Base-by-base conservation (phyloP, 2,329 filamentous ascomycete genomes). In the Fusarium goolgardi region DNA sequence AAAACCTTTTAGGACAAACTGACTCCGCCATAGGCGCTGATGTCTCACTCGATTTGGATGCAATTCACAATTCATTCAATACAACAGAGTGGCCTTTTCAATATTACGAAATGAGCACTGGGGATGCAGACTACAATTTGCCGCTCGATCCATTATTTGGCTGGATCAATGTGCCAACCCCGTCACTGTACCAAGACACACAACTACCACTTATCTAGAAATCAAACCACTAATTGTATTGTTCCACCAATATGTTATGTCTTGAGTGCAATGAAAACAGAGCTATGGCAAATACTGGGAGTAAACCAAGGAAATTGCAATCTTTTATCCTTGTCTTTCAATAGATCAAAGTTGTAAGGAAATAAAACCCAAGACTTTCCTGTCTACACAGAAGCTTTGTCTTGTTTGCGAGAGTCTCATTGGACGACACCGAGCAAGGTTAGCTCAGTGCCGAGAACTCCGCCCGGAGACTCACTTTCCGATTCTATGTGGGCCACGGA, bases 161-260 rank as follows among this genome's bases (percentile, higher is more conserved):
- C 2, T 62, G 56, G 56, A 62, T 61, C 4, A 55, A 62, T 31
- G 59, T 61, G 3, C 34, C 32, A 3, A 61, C 55, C 4, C 55
- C 58, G 0, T 39, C 21, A 0, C 3, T 60, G 2, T 18, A 60
- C 1, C 37, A 29, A 27, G n/a, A 23, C 1, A n/a, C 25, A 2
- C 1, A 10, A 3, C 4, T 7, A 4, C 23, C 4, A n/a, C 35
- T n/a, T 18, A 12, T 16, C 8, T 32, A 20, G 11, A 4, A 5
- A 18, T 12, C 10, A 10, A 34, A 25, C 1, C 9, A 27, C 6
- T 18, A 8, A 4, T 13, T 39, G 6, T 21, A 39, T 8, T 13
- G 6, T 34, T 34, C 15, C 3, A 18, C 3, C 1, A 34, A 7
- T 18, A 18, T 32, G 4, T 18, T 9, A 18, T 34, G 16, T 34